These are phyloP conservation scores for Physcomitrium patens DNA, from an alignment of 225 moss, liverwort and hornwort species.

Conservation along the genomic window DNA sequence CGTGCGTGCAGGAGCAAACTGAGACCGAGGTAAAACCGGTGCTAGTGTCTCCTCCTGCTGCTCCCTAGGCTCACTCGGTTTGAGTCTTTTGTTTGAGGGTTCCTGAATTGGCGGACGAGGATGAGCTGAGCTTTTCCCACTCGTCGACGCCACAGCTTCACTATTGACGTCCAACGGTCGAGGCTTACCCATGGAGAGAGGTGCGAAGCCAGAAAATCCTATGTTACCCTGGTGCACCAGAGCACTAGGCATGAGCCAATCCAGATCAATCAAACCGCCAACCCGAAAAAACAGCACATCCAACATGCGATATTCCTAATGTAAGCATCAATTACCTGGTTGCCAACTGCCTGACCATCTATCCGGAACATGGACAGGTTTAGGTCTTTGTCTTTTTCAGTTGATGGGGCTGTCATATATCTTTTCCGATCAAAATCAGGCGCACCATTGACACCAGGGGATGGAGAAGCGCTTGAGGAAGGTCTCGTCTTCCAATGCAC, in stretches of 20 bases:
- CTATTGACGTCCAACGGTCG: slow-evolving; percentile 39
- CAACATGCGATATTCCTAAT: neutral
- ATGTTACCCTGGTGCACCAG: slow-evolving; percentile 38
- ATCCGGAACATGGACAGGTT: slow-evolving; percentile 45
- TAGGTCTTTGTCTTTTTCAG: slow-evolving; percentile 56
- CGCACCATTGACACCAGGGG: slow-evolving; percentile 34
- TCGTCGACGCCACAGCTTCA: slow-evolving; percentile 35
- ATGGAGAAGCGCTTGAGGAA: slow-evolving; percentile 40
- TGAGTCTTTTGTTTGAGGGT: slow-evolving; percentile 41
- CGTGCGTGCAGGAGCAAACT: slow-evolving; percentile 28
- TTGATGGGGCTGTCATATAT: slow-evolving; percentile 25
- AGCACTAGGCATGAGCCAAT: slow-evolving; percentile 20
- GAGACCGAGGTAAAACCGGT: slow-evolving; percentile 41
- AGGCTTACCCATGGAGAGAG: slow-evolving; percentile 34
- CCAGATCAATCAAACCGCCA: neutral
- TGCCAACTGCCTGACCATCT: slow-evolving; percentile 30
- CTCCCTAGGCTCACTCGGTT: slow-evolving; percentile 38
- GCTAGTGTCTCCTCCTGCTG: slow-evolving; percentile 49
- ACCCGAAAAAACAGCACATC: neutral
- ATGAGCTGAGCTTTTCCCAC: slow-evolving; percentile 35
- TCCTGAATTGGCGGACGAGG: slow-evolving; percentile 43
- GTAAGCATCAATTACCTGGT: slow-evolving; percentile 34
- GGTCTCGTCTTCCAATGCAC: slow-evolving; percentile 51
- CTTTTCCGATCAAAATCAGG: slow-evolving; percentile 45
- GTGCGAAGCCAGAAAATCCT: slow-evolving; percentile 34